Conservation (phyloP, 108 stramenopile species). For the Thalassiosira profunda region DNA sequence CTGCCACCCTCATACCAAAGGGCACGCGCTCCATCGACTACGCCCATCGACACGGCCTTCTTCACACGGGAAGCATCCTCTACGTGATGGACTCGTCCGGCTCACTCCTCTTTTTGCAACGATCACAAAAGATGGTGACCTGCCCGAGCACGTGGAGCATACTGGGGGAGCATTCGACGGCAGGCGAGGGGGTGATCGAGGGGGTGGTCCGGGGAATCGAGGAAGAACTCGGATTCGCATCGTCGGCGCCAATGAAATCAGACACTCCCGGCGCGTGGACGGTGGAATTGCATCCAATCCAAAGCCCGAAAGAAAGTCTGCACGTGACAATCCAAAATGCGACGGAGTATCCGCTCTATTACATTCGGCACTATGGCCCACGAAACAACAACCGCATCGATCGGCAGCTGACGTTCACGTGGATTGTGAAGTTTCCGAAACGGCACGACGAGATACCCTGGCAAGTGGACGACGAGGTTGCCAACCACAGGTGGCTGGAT, state of each 20-base stretch:
- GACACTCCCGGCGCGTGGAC: not conserved
- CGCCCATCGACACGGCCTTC: conserved; percentile 35
- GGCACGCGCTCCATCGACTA: conserved; percentile 22
- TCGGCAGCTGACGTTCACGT: conserved; percentile 47
- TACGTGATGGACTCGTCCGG: conserved; percentile 33
- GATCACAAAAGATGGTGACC: conserved; percentile 42
- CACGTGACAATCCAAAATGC: conserved; percentile 29
- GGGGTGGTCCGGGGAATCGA: conserved; percentile 27
- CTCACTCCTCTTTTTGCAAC: conserved; percentile 34
- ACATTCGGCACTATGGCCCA: conserved; percentile 48
- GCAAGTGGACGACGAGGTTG: conserved; percentile 49
- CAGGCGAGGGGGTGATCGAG: conserved; percentile 16
- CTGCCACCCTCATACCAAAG: conserved; percentile 11
- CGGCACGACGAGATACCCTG: conserved; percentile 22
- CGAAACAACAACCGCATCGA: conserved; percentile 43
- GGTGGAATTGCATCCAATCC: not conserved
- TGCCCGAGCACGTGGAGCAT: conserved; percentile 51
- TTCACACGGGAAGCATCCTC: conserved; percentile 31
- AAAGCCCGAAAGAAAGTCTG: not conserved
- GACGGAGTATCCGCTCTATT: conserved; percentile 43
- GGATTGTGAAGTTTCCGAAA: conserved; percentile 31
- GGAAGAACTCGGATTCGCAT: conserved; percentile 39
- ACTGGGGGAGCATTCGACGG: conserved; percentile 41
- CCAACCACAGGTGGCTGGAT: conserved; percentile 40
- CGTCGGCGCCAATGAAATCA: not conserved